These are phyloP conservation scores for Aphanomyces astaci DNA, from an alignment of 352 stramenopile genomes.

Conservation along the genomic window DNA sequence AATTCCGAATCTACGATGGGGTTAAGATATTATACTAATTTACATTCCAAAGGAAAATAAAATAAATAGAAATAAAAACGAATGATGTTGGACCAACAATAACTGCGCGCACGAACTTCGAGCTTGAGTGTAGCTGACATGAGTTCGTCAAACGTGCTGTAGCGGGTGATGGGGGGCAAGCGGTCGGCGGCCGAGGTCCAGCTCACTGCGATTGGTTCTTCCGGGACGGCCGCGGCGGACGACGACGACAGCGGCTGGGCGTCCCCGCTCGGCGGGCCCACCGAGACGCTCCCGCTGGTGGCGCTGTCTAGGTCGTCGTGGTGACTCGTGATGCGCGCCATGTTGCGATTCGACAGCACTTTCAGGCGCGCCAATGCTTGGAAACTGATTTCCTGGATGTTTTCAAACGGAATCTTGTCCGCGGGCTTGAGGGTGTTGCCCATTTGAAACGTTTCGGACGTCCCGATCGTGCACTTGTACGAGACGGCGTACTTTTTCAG, in stretches of 20 bases:
- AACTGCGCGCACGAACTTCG: constrained; percentile 36
- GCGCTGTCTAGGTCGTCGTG: not conserved
- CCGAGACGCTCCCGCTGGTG: not conserved
- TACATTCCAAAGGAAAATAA: too few species aligned
- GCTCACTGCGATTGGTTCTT: constrained; percentile 66
- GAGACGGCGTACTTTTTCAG: constrained; percentile 85
- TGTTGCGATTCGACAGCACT: constrained; percentile 60
- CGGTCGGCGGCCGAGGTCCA: constrained; percentile 65
- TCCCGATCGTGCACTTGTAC: constrained; percentile 87
- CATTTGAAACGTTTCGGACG: constrained; percentile 81
- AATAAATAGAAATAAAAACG: too few species aligned
- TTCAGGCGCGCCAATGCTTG: constrained; percentile 73
- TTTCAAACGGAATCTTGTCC: constrained; percentile 59
- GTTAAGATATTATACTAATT: too few species aligned
- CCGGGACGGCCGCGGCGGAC: constrained; percentile 34
- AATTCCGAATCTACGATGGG: constrained; percentile 71
- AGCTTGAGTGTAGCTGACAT: constrained; percentile 84
- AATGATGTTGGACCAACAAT: too few species aligned
- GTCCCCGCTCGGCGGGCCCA: not conserved
- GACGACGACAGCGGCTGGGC: not conserved
- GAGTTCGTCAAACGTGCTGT: constrained; percentile 85
- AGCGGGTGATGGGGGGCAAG: constrained; percentile 72
- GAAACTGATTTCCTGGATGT: constrained; percentile 83
- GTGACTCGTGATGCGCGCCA: not conserved
- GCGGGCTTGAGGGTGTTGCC: constrained; percentile 77